phyloP scores from a whole-genome alignment of 225 moss, liverwort and hornwort genomes.

The Pleurozium schreberi region DNA sequence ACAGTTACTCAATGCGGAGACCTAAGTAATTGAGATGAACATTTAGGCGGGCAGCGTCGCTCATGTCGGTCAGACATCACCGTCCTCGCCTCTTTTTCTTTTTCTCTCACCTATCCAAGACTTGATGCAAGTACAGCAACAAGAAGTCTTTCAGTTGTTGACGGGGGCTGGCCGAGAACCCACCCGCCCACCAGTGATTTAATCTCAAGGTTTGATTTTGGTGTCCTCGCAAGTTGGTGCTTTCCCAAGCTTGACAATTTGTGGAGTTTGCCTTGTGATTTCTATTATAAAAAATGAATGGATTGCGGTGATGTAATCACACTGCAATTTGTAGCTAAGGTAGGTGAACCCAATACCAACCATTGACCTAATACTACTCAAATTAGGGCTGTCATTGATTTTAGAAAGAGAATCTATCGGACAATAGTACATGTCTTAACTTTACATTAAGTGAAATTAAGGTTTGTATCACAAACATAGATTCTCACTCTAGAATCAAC shows the following conservation, averaged over 20 bases:
- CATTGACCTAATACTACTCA: too few species aligned
- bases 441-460: too few species aligned
- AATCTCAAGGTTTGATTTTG: background rate
- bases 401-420: too few species aligned
- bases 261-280: background rate
- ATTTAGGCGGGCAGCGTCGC: background rate
- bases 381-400: too few species aligned
- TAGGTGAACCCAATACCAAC: too few species aligned
- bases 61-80: background rate
- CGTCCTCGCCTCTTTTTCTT: background rate
- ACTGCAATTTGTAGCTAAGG: background rate
- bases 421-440: too few species aligned
- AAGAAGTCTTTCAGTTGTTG: background rate
- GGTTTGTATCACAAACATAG: too few species aligned
- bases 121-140: background rate
- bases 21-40: background rate
- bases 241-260: background rate
- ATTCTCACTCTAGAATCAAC: too few species aligned
- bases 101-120: background rate
- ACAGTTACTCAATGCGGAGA: background rate
- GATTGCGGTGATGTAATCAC: background rate
- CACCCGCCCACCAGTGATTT: background rate
- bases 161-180: background rate
- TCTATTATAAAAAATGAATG: background rate
- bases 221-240: constrained; percentile 3